A percentile compares a stretch with the other conserved stretches of the same genome.
phyloP scores from a whole-genome alignment of 1,139 yeast genomes.

The Zygotorulaspora mrakii region DNA sequence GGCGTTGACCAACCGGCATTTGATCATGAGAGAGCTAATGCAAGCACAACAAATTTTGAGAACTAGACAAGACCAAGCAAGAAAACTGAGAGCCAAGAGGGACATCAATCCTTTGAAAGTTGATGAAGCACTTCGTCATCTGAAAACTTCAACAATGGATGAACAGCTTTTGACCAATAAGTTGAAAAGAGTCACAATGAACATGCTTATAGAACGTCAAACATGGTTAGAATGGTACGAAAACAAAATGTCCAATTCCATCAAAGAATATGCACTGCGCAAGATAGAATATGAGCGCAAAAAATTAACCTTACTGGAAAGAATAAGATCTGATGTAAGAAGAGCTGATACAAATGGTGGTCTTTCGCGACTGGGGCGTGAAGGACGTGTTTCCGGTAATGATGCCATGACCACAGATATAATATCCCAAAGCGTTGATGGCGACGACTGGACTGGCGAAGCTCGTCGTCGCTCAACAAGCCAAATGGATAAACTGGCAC shows the following conservation, averaged over 20 bases:
- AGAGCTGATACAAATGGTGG: constrained; percentile 79
- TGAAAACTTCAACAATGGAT: constrained; percentile 74
- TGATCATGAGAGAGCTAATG: constrained; percentile 80
- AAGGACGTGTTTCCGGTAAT: constrained; percentile 41
- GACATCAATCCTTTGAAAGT: constrained; percentile 83
- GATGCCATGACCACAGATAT: constrained; percentile 48
- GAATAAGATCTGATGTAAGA: constrained; percentile 67
- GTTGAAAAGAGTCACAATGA: constrained; percentile 77
- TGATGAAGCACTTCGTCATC: constrained; percentile 78
- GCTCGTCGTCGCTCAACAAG: constrained; percentile 22
- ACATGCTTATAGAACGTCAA: constrained; percentile 71
- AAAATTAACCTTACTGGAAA: constrained; percentile 70
- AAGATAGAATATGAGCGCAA: constrained; percentile 86
- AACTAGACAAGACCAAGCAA: constrained; percentile 67
- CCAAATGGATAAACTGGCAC: constrained; percentile 13
- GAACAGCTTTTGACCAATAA: constrained; percentile 74
- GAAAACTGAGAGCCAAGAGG: constrained; percentile 67
- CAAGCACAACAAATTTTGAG: constrained; percentile 76
- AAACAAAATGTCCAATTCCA: constrained; percentile 47
- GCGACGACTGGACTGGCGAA: constrained; percentile 44
- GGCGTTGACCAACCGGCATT: constrained; percentile 85
- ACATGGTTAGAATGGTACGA: constrained; percentile 53
- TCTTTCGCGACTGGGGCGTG: constrained; percentile 77
- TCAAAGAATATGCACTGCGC: constrained; percentile 61
- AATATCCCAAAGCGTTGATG: constrained; percentile 17